A percentile compares a stretch with the other conserved stretches of the same genome.
phyloP scores from a whole-genome alignment of 228 moss, liverwort and hornwort genomes.

The Sphagnum magellanicum region DNA sequence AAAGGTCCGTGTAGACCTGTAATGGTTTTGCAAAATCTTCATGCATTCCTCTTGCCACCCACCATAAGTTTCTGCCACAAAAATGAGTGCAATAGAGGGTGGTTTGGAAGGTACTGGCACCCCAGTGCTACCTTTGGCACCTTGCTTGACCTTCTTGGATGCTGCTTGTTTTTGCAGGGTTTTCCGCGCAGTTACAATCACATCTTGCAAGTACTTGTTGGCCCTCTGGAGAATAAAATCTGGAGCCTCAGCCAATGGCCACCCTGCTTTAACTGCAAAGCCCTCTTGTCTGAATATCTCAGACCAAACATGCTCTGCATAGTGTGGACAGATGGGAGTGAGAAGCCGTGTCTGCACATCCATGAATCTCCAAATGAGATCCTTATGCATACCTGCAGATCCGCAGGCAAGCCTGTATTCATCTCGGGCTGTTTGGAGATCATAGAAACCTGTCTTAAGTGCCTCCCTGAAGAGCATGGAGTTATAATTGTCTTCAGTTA shows the following conservation, averaged over 20 bases:
- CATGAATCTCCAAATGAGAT: constrained; percentile 53
- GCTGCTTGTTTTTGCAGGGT: constrained; percentile 72
- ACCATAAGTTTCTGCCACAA: constrained; percentile 72
- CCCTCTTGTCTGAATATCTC: constrained; percentile 58
- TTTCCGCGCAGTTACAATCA: constrained; percentile 72
- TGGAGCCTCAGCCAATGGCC: constrained; percentile 24
- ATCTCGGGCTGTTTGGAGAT: constrained; percentile 74
- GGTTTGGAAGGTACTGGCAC: constrained; percentile 20
- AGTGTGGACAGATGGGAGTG: constrained; percentile 89
- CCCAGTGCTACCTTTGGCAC: constrained; percentile 25
- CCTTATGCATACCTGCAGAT: constrained; percentile 73
- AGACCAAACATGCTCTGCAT: constrained; percentile 83
- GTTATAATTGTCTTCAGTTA: constrained; percentile 65
- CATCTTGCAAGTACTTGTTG: constrained; percentile 78
- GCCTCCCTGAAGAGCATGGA: constrained; percentile 85
- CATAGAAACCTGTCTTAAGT: constrained; percentile 85
- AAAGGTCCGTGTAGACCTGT: constrained; percentile 31
- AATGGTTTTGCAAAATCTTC: constrained; percentile 36
- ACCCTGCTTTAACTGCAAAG: constrained; percentile 76
- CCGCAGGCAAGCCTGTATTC: constrained; percentile 76
- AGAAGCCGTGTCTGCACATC: constrained; percentile 79
- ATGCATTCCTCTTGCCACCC: constrained; percentile 85
- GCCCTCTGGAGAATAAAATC: constrained; percentile 63
- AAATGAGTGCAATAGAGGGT: constrained; percentile 48
- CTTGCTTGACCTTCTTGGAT: constrained; percentile 57